Conservation (phyloP, 345 rosid species). For the Moricandia arvensis region DNA sequence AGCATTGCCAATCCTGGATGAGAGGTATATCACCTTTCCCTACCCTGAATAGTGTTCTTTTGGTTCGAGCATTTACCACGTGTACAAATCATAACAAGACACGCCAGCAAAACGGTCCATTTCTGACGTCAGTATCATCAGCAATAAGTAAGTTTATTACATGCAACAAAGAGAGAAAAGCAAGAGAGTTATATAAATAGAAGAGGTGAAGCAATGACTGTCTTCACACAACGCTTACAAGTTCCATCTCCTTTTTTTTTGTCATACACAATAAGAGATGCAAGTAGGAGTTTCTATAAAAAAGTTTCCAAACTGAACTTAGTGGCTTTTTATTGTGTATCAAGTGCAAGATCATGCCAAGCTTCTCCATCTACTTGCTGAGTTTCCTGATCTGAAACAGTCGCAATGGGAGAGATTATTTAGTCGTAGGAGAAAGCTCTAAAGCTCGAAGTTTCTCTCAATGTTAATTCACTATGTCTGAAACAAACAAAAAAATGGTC, state of each 20-base stretch:
- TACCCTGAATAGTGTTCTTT: too few species aligned
- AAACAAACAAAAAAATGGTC: not conserved
- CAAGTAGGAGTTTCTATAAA: not conserved
- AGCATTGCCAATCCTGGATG: too few species aligned
- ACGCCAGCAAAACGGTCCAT: not conserved
- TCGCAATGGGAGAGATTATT: not conserved
- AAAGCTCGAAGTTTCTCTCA: not conserved
- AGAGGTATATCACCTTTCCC: too few species aligned
- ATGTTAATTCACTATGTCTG: constrained; percentile 1
- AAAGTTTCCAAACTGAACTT: not conserved
- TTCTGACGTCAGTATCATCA: not conserved
- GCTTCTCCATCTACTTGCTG: constrained; percentile 61
- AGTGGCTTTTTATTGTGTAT: constrained; percentile 45
- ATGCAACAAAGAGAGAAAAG: not conserved
- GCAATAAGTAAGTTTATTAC: not conserved
- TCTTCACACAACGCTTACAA: constrained; percentile 3
- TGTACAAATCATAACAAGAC: not conserved
- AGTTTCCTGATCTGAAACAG: constrained; percentile 69
- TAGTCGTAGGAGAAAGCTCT: not conserved
- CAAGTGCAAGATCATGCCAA: constrained; percentile 91
- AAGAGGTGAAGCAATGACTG: constrained; percentile 6
- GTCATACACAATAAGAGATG: constrained; percentile 2
- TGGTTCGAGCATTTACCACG: too few species aligned
- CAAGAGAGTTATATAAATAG: not conserved
- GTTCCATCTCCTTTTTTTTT: too few species aligned